Base-by-base conservation (phyloP, 2,329 filamentous ascomycete genomes). In the Fusarium brachygibbosum region DNA sequence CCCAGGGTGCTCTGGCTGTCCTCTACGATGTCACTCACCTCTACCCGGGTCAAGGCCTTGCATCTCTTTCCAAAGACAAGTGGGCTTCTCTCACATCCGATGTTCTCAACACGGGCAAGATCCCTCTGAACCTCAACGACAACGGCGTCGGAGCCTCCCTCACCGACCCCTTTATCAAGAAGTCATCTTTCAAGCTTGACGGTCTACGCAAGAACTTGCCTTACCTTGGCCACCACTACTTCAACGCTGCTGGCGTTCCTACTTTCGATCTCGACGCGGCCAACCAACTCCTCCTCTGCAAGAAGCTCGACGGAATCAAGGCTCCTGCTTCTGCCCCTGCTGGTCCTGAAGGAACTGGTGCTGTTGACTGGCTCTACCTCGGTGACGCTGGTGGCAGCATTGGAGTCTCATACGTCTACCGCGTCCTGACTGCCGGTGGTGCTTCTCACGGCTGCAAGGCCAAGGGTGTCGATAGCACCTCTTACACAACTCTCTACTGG, bases 211-310 rank as follows among this genome's bases (percentile, higher is more conserved):
- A 49, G 28, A 28, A 41, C 3, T 61, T 86, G 8, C 78, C 79
- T 49, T 83, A 85, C 71, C 75, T 90, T 16, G 91, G 91, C 31
- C 84, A 88, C 72, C 91, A 93, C 83, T 91, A 83, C 84, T 93
- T 93, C 82, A 85, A 85, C 77, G 64, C 66, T 46, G 67, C 74
- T 44, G 79, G 84, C 66, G 78, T 81, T 1, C 91, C 91, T 2
- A 87, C 83, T 14, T 93, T 93, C 76, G 82, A 87, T 61, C 81
- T 92, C 37, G 75, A 79, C 51, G 76, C 72, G 9, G 75, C 78
- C 38, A 73, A 75, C 35, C 74, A 78, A 31, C 77, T 81, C 70
- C 76, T 82, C 74, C 78, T 84, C 69, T 81, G 75, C 56, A 84
- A 83, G 76, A 88, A 88, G 79, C 66, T 82, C 40, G 83, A 79